These are phyloP conservation scores for Hygrophorus russula DNA, from an alignment of 768 basidiomycete genomes.

Conservation along the genomic window DNA sequence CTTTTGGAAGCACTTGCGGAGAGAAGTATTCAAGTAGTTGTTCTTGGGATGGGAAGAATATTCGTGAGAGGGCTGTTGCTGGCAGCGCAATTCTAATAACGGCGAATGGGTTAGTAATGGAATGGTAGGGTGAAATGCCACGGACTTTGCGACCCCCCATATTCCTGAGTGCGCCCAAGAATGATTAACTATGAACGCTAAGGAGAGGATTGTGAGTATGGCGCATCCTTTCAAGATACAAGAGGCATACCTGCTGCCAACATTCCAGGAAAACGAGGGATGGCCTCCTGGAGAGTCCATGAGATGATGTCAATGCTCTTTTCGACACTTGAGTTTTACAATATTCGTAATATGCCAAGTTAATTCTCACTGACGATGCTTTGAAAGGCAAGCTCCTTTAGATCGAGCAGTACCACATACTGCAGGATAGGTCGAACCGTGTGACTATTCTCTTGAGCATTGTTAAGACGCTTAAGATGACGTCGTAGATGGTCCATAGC, in stretches of 20 bases:
- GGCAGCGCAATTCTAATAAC: constrained; percentile 48
- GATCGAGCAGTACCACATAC: constrained; percentile 57
- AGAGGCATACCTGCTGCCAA: constrained; percentile 48
- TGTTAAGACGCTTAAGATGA: constrained; percentile 41
- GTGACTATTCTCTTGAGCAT: constrained; percentile 12
- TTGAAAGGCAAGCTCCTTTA: constrained; percentile 43
- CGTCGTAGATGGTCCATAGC: constrained; percentile 47
- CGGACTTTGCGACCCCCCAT: constrained; percentile 58
- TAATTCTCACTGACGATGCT: constrained; percentile 33
- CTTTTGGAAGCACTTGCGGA: constrained; percentile 43
- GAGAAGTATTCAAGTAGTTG: constrained; percentile 49
- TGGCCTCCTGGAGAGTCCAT: constrained; percentile 55
- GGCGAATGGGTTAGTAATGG: constrained; percentile 6
- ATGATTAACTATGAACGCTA: constrained; percentile 65
- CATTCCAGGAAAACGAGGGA: constrained; percentile 68
- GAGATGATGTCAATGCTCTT: constrained; percentile 52
- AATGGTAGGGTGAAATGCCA: constrained; percentile 8
- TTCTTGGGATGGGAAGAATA: constrained; percentile 52
- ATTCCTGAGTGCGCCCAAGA: constrained; percentile 63
- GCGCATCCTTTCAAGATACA: constrained; percentile 1
- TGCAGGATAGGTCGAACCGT: constrained; percentile 39
- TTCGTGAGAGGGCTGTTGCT: constrained; percentile 41
- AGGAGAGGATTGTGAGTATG: constrained; percentile 2
- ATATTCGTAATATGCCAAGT: constrained; percentile 6
- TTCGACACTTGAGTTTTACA: constrained; percentile 3